A percentile compares a stretch with the other conserved stretches of the same genome.
Conservation (phyloP, 805 yeast genomes). For the Spencermartinsiella europaea region DNA sequence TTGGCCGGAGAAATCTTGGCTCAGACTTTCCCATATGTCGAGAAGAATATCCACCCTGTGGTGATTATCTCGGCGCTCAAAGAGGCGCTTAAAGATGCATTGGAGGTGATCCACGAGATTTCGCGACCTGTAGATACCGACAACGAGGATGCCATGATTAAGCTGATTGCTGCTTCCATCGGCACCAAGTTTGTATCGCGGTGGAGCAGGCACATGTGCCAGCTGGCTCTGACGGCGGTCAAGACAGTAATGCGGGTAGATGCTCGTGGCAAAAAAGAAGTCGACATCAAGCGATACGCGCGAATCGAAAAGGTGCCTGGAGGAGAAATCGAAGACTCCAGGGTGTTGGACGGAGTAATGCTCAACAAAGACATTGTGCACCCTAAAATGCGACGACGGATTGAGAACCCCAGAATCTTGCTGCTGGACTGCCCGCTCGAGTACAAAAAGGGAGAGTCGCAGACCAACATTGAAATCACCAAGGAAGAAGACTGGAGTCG, state of each 20-base stretch:
- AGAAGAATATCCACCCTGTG: constrained; percentile 95
- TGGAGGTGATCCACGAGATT: constrained; percentile 77
- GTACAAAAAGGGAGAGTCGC: constrained; percentile 98
- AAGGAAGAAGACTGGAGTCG: constrained; percentile 96
- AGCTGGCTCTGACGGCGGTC: constrained; percentile 81
- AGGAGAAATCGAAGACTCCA: constrained; percentile 88
- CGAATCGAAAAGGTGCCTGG: constrained; percentile 97
- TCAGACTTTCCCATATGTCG: constrained; percentile 86
- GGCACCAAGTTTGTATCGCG: constrained; percentile 92
- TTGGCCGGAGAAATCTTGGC: constrained; percentile 96
- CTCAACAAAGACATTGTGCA: constrained; percentile 97
- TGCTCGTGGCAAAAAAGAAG: constrained; percentile 59
- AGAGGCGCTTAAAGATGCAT: constrained; percentile 84
- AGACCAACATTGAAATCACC: constrained; percentile 94
- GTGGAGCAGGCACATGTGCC: constrained; percentile 91
- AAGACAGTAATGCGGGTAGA: constrained; percentile 58
- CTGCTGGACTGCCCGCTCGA: constrained; percentile 95
- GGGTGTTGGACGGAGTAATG: constrained; percentile 85
- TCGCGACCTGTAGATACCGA: constrained; percentile 77
- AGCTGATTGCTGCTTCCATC: constrained; percentile 81
- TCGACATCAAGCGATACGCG: constrained; percentile 88
- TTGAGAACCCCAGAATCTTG: constrained; percentile 83
- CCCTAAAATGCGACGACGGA: constrained; percentile 90
- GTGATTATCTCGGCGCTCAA: constrained; percentile 91
- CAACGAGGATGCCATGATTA: constrained; percentile 81